These are phyloP conservation scores for Mycena galericulata DNA, from an alignment of 768 basidiomycete genomes.

Conservation along the genomic window DNA sequence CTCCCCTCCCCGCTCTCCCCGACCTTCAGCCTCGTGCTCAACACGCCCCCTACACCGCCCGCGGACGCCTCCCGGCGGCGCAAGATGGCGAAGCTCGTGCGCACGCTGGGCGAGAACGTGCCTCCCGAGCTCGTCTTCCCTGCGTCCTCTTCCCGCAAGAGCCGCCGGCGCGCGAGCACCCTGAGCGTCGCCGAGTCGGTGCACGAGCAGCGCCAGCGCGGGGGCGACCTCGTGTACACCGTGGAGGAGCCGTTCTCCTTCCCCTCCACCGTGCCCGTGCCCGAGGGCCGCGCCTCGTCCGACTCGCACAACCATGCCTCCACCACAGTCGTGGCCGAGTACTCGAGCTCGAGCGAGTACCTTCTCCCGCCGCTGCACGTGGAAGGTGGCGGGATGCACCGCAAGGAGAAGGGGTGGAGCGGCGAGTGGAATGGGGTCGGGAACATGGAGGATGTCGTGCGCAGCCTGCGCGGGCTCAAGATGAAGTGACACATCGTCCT, in stretches of 20 bases:
- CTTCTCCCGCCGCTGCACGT: neutral
- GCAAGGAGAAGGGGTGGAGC: conserved; percentile 24
- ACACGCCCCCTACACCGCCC: neutral
- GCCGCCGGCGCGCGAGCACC: conserved; percentile 24
- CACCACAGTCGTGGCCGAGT: neutral
- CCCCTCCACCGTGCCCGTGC: conserved; percentile 6
- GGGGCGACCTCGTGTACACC: neutral
- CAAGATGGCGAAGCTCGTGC: conserved; percentile 58
- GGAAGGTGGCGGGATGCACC: neutral
- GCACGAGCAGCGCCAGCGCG: conserved; percentile 11
- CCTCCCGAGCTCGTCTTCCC: conserved; percentile 53
- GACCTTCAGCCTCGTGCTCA: conserved; percentile 16
- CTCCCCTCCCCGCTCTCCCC: conserved; percentile 25
- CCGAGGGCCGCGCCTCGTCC: neutral
- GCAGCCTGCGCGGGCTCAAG: conserved; percentile 21
- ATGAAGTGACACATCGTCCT: no score
- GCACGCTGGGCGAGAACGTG: conserved; percentile 59
- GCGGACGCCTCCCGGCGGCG: conserved; percentile 42
- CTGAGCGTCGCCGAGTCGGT: conserved; percentile 14
- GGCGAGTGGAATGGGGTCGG: conserved; percentile 28
- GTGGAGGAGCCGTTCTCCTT: neutral
- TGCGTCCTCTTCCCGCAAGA: neutral
- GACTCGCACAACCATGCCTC: conserved; percentile 4
- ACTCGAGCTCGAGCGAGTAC: neutral
- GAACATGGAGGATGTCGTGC: conserved; percentile 24